phyloP scores from a whole-genome alignment of 805 yeast species.

The Kluyveromyces siamensis region DNA sequence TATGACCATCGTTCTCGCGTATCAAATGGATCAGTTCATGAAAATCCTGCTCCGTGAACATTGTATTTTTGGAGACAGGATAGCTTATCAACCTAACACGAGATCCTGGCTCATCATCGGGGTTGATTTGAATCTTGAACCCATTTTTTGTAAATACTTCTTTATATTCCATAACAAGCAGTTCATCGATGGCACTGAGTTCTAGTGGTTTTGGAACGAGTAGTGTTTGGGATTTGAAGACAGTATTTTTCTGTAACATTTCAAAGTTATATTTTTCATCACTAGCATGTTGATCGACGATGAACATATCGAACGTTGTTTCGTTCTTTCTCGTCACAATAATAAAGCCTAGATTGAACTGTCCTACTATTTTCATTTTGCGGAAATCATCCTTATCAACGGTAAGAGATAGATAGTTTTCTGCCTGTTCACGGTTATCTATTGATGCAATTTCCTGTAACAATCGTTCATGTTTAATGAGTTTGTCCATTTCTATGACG shows the following conservation, averaged over 20 bases:
- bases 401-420: slow-evolving; percentile 45
- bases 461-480: slow-evolving; percentile 7
- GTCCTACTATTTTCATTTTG: slow-evolving; percentile 78
- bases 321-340: slow-evolving; percentile 45
- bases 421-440: slow-evolving; percentile 42
- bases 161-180: slow-evolving; percentile 53
- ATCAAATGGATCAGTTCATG: slow-evolving; percentile 67
- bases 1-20: slow-evolving; percentile 44
- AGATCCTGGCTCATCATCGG: slow-evolving; percentile 45
- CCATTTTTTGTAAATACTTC: slow-evolving; percentile 66
- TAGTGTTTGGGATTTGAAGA: slow-evolving; percentile 60
- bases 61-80: slow-evolving; percentile 64
- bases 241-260: slow-evolving; percentile 43
- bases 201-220: slow-evolving; percentile 51
- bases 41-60: slow-evolving; percentile 59
- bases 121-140: slow-evolving; percentile 47
- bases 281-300: slow-evolving; percentile 95
- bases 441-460: slow-evolving; percentile 33
- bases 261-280: slow-evolving; percentile 95
- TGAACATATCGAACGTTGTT: slow-evolving; percentile 55
- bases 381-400: slow-evolving; percentile 66
- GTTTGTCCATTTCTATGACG: background rate
- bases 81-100: slow-evolving; percentile 48
- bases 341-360: slow-evolving; percentile 93
- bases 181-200: slow-evolving; percentile 69